A percentile compares a stretch with the other conserved stretches of the same genome.
Conservation (phyloP, 2,329 filamentous ascomycete genomes). For the Talaromyces sp. region DNA sequence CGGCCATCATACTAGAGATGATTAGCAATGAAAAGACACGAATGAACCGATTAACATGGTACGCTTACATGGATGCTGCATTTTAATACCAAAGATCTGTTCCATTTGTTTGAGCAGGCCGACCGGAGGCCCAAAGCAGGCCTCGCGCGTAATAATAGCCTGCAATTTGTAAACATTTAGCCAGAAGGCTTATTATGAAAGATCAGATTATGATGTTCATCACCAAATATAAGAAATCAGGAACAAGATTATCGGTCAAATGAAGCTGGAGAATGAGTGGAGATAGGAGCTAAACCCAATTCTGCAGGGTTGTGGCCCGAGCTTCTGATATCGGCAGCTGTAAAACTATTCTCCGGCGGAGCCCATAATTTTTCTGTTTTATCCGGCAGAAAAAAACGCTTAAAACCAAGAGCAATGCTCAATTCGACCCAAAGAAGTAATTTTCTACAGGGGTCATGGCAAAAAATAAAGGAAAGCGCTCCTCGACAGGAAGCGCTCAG, state of each 20-base stretch:
- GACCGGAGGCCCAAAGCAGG: conserved; percentile 26
- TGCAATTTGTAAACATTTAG: conserved; percentile 27
- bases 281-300: conserved; percentile 12
- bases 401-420: conserved; percentile 3
- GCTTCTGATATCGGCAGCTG: conserved; percentile 20
- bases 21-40: conserved; percentile 3
- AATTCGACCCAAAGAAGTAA: conserved; percentile 20
- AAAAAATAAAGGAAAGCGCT: conserved; percentile 38
- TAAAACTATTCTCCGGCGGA: conserved; percentile 29
- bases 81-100: conserved; percentile 21
- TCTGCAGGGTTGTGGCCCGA: conserved; percentile 15
- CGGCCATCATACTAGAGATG: conserved; percentile 52
- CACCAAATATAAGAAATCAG: not conserved
- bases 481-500: conserved; percentile 26
- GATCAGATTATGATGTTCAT: not conserved
- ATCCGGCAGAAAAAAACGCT: conserved; percentile 31
- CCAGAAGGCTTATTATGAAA: not conserved
- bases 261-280: not conserved
- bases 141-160: conserved; percentile 26
- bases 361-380: conserved; percentile 24
- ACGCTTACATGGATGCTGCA: conserved; percentile 38
- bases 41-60: not conserved
- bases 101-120: conserved; percentile 25
- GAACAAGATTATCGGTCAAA: not conserved
- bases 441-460: conserved; percentile 33